A percentile compares a stretch with the other conserved stretches of the same genome.
phyloP scores from a whole-genome alignment of 2,329 filamentous ascomycete genomes.

The Exophiala spinifera region DNA sequence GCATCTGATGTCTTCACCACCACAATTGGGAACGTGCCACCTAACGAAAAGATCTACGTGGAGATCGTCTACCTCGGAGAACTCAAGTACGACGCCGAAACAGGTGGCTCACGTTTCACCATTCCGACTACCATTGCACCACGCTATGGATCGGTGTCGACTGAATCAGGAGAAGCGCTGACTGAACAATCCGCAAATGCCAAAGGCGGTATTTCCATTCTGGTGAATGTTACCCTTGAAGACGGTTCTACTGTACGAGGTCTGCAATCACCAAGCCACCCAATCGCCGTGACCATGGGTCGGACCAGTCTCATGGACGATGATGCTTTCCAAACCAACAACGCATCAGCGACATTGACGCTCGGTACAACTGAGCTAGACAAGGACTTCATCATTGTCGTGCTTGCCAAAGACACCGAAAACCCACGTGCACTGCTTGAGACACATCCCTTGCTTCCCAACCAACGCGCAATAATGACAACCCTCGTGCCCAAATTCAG shows the following conservation, averaged over 20 bases:
- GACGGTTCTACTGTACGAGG: slow-evolving; percentile 56
- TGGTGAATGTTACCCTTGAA: slow-evolving; percentile 59
- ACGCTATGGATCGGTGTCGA: slow-evolving; percentile 53
- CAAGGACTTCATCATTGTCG: slow-evolving; percentile 65
- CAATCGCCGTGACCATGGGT: slow-evolving; percentile 63
- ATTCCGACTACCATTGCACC: slow-evolving; percentile 67
- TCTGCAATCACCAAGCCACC: slow-evolving; percentile 66
- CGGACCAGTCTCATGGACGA: slow-evolving; percentile 49
- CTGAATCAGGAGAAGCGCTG: slow-evolving; percentile 4
- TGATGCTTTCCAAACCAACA: slow-evolving; percentile 51
- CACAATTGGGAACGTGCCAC: slow-evolving; percentile 65
- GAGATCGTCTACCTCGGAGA: slow-evolving; percentile 67
- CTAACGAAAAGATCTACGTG: slow-evolving; percentile 55
- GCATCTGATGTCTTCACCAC: slow-evolving; percentile 67
- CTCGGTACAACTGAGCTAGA: slow-evolving; percentile 54
- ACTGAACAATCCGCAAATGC: slow-evolving; percentile 9
- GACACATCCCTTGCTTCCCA: slow-evolving; percentile 58
- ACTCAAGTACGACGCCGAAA: slow-evolving; percentile 67
- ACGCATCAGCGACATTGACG: slow-evolving; percentile 61
- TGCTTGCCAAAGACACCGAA: slow-evolving; percentile 59
- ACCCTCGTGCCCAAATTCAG: slow-evolving; percentile 68
- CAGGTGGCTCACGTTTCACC: slow-evolving; percentile 66
- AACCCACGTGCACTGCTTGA: slow-evolving; percentile 66
- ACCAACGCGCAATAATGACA: slow-evolving; percentile 65
- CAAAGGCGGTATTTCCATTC: slow-evolving; percentile 51